Base-by-base conservation (phyloP, 352 stramenopile genomes). In the Phytopythium cucurbitacearum region DNA sequence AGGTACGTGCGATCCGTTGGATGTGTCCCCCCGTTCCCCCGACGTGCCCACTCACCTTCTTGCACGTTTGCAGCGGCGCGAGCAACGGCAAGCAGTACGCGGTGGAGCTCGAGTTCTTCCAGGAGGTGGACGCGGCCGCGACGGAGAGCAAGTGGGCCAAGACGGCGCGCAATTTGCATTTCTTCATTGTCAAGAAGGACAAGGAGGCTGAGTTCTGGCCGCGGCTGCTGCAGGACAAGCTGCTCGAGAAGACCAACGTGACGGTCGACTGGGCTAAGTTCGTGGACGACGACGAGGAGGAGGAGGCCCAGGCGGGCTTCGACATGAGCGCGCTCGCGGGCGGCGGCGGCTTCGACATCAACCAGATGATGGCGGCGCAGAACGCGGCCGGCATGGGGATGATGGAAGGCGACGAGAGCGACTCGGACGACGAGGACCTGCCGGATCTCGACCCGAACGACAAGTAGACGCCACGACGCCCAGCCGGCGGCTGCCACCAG, bases 251-350 rank as follows among this genome's bases (percentile, higher is more conserved):
- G 81, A 98, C 96, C 65, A 97, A 97, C 63, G 92, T 98, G 8
- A 94, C 93, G 66, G 85, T 97, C 64, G 95, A 98, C 74, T 98
- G 95, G 95, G 85, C 92, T 82, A 95, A 96, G 67, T 98, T 97
- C 67, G 91, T 98, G 40, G 95, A 98, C 66, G 94, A 98, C 69
- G 95, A 98, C 67, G 95, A 98, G 42, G 92, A 98, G 53, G 89
- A 96, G 21, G 92, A 95, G 45, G 4, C 13, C 51, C 71, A 89
- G 57, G 67, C 61, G 21, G 80, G 83, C 61, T 94, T 95, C 56
- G 85, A 95, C 64, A 87, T 93, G 75, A 92, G 76, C 59, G 86
- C 85, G 59, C 79, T 94, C 45, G 87, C 76, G 60, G 85, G 83
- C 58, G 85, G 76, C 46, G 87, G 79, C 42, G 93, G 92, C 62